Evolutionary conservation across 441 rosid species (phyloP), one percentile per base, ranked within the genome.

Genomic region (Populus hybrid): DNA sequence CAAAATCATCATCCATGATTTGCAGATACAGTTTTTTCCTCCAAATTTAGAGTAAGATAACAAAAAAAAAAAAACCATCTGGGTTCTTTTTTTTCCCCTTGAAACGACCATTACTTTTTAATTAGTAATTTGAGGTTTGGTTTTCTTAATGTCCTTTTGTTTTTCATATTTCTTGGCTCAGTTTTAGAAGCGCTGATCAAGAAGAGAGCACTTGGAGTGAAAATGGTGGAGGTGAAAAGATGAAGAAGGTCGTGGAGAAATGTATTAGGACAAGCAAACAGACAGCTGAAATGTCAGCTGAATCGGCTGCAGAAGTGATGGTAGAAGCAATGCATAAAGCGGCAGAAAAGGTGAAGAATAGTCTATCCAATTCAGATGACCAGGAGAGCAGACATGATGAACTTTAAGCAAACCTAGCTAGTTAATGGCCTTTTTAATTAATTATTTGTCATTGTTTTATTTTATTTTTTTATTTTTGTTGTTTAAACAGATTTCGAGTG

Each of bases 1-100:
- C 76, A 90, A 82, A 81, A 77, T 86, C 73, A 67, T 84, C 54
- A n/a, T 90, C 77, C 83, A 78, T 73, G 78, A 80, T 34, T 26
- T 89, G 68, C 92, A 88, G 72, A 66, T 85, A 77, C 82, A 80
- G 69, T 85, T 85, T 76, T 86, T 78, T 57, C 89, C 92, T 77
- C 92, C 94, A 28, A 86, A 86, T 86, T 72, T 90, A 72, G 91
- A 90, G 94, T 93, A 87, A 81, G 86, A 28, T 10, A 16, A 50
- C 4, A 28, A 26, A 26, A 26, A 28, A 26, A 26, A 26, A 4
- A 46, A 46, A 3, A 46, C 7, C 8, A 12, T 23, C 23, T 4
- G 5, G 8, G 21, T 10, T 16, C 10, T 24, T 23, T 26, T 70
- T 8, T 69, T 28, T 30, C 30, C 36, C 68, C 14, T 50, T 20